phyloP scores from a whole-genome alignment of 2,329 filamentous ascomycete genomes.

The Ophiosphaerella korrae region DNA sequence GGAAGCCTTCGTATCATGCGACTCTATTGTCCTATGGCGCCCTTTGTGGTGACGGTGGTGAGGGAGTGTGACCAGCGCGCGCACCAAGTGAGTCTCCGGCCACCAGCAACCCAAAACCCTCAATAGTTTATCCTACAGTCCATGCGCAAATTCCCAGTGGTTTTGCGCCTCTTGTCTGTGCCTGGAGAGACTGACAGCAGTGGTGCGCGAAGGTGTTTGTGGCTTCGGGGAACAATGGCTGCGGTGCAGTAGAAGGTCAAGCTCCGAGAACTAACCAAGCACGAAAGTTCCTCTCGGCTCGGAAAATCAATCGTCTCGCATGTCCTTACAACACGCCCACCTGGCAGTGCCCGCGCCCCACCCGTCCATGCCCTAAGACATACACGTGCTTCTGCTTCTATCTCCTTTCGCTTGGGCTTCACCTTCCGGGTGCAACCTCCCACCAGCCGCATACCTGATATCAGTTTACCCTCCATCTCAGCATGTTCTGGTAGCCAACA shows the following conservation, averaged over 20 bases:
- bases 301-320: constrained; percentile 22
- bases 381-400: constrained; percentile 22
- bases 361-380: constrained; percentile 34
- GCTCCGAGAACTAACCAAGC: constrained; percentile 4
- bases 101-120: constrained; percentile 34
- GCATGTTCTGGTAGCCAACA: constrained; percentile 33
- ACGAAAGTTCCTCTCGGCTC: constrained; percentile 14
- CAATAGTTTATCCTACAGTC: constrained; percentile 24
- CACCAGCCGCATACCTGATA: neutral
- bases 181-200: constrained; percentile 10
- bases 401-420: constrained; percentile 20
- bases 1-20: constrained; percentile 27
- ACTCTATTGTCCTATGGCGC: constrained; percentile 33
- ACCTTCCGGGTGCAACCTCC: constrained; percentile 17
- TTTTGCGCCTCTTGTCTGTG: constrained; percentile 20
- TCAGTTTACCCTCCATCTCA: constrained; percentile 14
- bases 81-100: constrained; percentile 35
- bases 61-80: constrained; percentile 17
- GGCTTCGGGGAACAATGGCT: constrained; percentile 17
- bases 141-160: constrained; percentile 31
- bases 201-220: constrained; percentile 18
- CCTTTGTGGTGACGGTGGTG: constrained; percentile 24
- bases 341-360: constrained; percentile 28
- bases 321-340: constrained; percentile 13
- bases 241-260: constrained; percentile 1